Conservation (phyloP, 805 yeast species). For the Tetrapisispora taiwanensis region DNA sequence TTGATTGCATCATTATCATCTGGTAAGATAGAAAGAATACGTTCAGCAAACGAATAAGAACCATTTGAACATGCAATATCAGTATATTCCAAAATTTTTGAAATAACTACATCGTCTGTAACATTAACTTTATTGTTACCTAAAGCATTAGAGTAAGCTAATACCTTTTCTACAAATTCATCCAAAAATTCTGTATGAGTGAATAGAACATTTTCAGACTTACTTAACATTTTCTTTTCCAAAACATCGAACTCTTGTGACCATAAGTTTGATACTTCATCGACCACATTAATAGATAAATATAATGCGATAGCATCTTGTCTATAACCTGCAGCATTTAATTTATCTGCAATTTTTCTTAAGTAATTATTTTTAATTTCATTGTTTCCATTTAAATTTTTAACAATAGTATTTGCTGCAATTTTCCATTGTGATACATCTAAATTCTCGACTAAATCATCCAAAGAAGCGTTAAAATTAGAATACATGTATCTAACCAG, state of each 20-base stretch:
- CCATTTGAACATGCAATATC: slow-evolving; percentile 72
- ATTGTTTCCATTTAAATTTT: slow-evolving; percentile 38
- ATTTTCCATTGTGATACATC: slow-evolving; percentile 77
- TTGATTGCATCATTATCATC: slow-evolving; percentile 59
- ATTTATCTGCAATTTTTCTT: slow-evolving; percentile 66
- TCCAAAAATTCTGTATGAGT: slow-evolving; percentile 78
- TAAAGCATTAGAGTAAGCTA: slow-evolving; percentile 38
- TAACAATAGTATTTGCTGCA: slow-evolving; percentile 57
- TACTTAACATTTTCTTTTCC: slow-evolving; percentile 33
- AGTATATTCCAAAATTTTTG: slow-evolving; percentile 70
- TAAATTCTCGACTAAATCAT: slow-evolving; percentile 68
- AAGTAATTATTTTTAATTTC: slow-evolving; percentile 45
- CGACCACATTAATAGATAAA: slow-evolving; percentile 73
- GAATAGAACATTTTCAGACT: slow-evolving; percentile 51
- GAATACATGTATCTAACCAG: slow-evolving; percentile 68
- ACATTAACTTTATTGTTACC: slow-evolving; percentile 12
- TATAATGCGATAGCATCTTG: slow-evolving; percentile 69
- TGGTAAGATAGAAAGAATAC: slow-evolving; percentile 61
- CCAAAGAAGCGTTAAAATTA: slow-evolving; percentile 42
- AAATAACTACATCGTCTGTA: slow-evolving; percentile 26
- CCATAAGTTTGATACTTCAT: slow-evolving; percentile 76
- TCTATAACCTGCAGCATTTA: slow-evolving; percentile 46
- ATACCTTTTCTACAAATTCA: slow-evolving; percentile 72
- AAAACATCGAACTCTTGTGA: slow-evolving; percentile 51
- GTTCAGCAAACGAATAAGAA: slow-evolving; percentile 67